Base-by-base conservation (phyloP, 768 basidiomycete species). In the Podaxis carcinomalis region DNA sequence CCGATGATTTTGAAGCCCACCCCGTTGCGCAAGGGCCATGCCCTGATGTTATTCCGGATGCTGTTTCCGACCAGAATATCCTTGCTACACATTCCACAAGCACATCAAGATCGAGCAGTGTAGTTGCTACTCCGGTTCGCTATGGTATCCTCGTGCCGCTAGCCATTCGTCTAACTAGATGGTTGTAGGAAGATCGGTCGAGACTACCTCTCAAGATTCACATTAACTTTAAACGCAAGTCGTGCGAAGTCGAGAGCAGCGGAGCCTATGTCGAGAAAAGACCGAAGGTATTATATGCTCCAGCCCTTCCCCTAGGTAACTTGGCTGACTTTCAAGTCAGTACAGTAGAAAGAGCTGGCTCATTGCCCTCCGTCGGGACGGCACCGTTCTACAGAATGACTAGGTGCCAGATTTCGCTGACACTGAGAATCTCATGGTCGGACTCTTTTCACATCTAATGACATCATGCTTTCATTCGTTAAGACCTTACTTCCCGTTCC, bases 211-310 rank as follows among this genome's bases (percentile, higher is more conserved):
- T 74, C 28, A 65, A 68, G 63, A 68, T 72, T 53, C 69, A 73
- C 32, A 68, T 73, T 59, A 78, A 78, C 63, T 74, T 77, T 65
- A 77, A 77, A 62, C 74, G 74, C 11, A 61, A 63, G 27, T 56
- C 62, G 4, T 57, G 21, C 10, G 72, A 73, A 42, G 51, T 68
- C 32, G 68, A 65, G 10, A 66, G 65, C 27, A 52, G 62, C 35
- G 44, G 40, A 11, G 64, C 65, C 11, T 47, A 56, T 27, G 60
- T 64, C 28, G 77, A 75, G 62, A 81, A 79, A 62, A 74, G 78
- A 36, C 72, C 76, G n/a, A 79, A 73, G 71, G 78, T 75, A 52
- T 28, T 64, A 56, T 46, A 32, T 21, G 42, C 13, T 10, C 49
- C 51, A 32, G 23, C 23, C 47, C 11, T 50, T 23, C 32, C 7